phyloP scores from a whole-genome alignment of 345 rosid species.

The Eucalyptus viminalis region DNA sequence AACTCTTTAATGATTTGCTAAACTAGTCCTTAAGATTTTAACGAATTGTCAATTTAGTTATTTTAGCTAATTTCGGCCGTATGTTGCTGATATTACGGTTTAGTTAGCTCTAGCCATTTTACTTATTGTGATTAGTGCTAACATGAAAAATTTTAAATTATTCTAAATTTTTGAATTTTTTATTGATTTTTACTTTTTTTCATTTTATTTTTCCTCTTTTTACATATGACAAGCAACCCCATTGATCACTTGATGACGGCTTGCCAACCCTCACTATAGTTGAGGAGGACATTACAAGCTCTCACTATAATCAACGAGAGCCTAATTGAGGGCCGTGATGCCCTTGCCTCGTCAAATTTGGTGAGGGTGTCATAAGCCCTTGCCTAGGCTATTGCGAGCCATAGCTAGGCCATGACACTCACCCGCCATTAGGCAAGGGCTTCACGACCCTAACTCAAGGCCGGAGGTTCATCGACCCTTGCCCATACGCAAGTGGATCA shows the following conservation, averaged over 20 bases:
- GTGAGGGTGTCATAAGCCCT: background rate
- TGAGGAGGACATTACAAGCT: no score
- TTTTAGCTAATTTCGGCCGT: background rate
- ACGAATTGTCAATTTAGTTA: background rate
- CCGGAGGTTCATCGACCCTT: background rate
- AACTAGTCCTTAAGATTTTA: background rate
- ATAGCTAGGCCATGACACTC: background rate
- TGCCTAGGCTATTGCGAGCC: background rate
- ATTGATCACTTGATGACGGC: background rate
- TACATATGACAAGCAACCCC: fast-evolving
- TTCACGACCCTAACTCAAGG: background rate
- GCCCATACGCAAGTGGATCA: background rate
- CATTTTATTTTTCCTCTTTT: no score
- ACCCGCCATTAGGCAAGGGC: background rate
- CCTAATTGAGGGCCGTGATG: fast-evolving
- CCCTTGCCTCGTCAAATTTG: background rate
- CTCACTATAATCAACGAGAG: no score
- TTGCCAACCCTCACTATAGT: background rate
- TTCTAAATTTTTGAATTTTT: no score
- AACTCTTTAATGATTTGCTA: no score
- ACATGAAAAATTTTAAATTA: no score
- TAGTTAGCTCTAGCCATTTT: no score
- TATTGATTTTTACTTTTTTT: no score
- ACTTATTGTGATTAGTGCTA: fast-evolving
- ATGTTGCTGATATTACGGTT: no score